Percentiles rank a stretch among this genome's conserved stretches.
phyloP scores from a whole-genome alignment of 345 rosid genomes.

The Garcia nutans region DNA sequence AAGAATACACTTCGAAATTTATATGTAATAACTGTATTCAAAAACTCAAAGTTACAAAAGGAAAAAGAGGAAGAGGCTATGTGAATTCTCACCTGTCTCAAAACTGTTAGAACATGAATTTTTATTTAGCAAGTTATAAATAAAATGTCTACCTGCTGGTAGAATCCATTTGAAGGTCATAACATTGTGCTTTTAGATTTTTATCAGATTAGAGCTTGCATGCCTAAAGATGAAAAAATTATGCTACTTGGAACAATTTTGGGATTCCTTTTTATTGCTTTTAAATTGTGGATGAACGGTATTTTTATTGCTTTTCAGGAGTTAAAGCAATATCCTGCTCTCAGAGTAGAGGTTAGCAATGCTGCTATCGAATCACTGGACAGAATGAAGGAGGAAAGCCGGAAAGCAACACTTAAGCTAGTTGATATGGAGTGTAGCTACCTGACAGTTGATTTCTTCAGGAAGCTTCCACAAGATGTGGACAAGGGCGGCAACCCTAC shows the following conservation, averaged over 20 bases:
- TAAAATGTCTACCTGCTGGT: neutral
- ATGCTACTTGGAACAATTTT: neutral
- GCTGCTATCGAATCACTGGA: constrained; percentile 94
- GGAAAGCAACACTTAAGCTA: constrained; percentile 84
- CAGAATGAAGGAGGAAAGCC: constrained; percentile 84
- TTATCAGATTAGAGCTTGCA: neutral
- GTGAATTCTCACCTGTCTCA: too few species aligned
- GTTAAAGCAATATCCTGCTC: constrained; percentile 92
- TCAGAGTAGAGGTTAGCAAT: constrained; percentile 83
- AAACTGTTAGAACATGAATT: neutral
- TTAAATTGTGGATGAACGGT: neutral
- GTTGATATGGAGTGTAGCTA: constrained; percentile 97
- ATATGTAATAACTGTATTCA: neutral
- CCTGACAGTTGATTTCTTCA: constrained; percentile 92
- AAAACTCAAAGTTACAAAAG: neutral
- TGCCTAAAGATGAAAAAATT: neutral
- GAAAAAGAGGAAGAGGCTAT: neutral
- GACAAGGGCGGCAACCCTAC: constrained; percentile 99
- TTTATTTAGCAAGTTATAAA: neutral
- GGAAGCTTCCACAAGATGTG: constrained; percentile 96
- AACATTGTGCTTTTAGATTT: neutral
- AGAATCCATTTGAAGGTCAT: neutral
- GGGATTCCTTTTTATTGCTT: neutral
- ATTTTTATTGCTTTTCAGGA: constrained; percentile 57
- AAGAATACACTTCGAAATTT: neutral